A percentile compares a stretch with the other conserved stretches of the same genome.
These are phyloP conservation scores for Microdochium nivale DNA, from an alignment of 2,329 filamentous ascomycete species.

Conservation along the genomic window DNA sequence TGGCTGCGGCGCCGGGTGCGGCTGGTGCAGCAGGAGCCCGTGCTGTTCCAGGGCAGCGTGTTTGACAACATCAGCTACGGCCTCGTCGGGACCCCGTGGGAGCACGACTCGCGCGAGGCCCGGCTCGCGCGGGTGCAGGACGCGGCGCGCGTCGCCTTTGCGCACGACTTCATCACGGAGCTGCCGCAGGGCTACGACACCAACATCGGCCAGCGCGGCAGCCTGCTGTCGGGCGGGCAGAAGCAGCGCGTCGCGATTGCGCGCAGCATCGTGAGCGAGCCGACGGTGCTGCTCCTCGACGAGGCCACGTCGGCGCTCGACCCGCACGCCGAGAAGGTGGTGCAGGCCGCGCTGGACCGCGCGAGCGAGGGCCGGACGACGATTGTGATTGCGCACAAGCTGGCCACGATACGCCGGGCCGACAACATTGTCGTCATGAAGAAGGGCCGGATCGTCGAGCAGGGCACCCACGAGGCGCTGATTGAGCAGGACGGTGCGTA, in stretches of 20 bases:
- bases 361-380: slow-evolving; percentile 53
- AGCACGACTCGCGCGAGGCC: slow-evolving; percentile 25
- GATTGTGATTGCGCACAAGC: slow-evolving; percentile 56
- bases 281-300: slow-evolving; percentile 57
- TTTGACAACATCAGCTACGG: slow-evolving; percentile 32
- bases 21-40: slow-evolving; percentile 32
- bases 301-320: slow-evolving; percentile 55
- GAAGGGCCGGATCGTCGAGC: slow-evolving; percentile 9
- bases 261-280: slow-evolving; percentile 53
- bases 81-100: slow-evolving; percentile 19
- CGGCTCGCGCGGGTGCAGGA: slow-evolving; percentile 38
- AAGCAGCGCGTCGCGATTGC: slow-evolving; percentile 60
- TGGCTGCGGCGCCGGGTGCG: slow-evolving; percentile 28
- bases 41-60: slow-evolving; percentile 39
- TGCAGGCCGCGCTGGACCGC: slow-evolving; percentile 47
- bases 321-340: slow-evolving; percentile 34
- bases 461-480: slow-evolving; percentile 12
- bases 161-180: slow-evolving; percentile 47
- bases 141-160: slow-evolving; percentile 48
- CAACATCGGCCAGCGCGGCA: slow-evolving; percentile 54
- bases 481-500: slow-evolving; percentile 8
- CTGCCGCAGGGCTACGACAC: slow-evolving; percentile 52
- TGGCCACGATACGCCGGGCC: slow-evolving; percentile 41
- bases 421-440: slow-evolving; percentile 31
- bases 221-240: slow-evolving; percentile 60